phyloP scores from a whole-genome alignment of 805 yeast genomes.

The Zygosaccharomyces rouxii region DNA sequence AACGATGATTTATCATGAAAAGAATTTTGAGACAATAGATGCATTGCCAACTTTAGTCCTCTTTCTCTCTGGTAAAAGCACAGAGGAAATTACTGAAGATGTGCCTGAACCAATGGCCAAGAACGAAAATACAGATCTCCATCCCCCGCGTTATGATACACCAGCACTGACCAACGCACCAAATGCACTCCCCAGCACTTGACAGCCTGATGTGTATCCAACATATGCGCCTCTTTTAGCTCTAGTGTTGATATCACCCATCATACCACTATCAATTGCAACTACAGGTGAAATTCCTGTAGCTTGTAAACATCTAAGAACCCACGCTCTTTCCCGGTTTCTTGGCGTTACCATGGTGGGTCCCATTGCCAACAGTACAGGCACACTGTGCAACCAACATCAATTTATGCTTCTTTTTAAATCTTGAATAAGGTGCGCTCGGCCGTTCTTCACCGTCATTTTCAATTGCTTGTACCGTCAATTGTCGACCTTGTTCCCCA shows the following conservation, averaged over 20 bases:
- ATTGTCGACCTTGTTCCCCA: no score
- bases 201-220: conserved; percentile 61
- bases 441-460: no score
- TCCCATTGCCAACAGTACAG: no score
- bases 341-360: no score
- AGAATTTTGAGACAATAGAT: conserved; percentile 48
- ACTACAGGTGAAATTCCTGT: conserved; percentile 72
- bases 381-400: no score
- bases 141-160: conserved; percentile 44
- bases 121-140: conserved; percentile 82
- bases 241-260: conserved; percentile 68
- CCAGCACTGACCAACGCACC: conserved; percentile 64
- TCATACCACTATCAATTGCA: conserved; percentile 62
- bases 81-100: conserved; percentile 34
- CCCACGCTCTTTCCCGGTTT: no score
- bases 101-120: conserved; percentile 59
- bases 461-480: no score
- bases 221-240: conserved; percentile 66
- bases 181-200: conserved; percentile 68
- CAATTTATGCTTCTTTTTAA: no score
- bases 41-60: conserved; percentile 74
- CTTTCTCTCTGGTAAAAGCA: conserved; percentile 68
- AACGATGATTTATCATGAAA: conserved; percentile 45
- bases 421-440: no score
- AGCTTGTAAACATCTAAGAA: conserved; percentile 74